Evolutionary conservation across 805 yeast genomes (phyloP), one percentile per base, ranked within the genome.

Genomic region (Scheffersomyces lignosus): DNA sequence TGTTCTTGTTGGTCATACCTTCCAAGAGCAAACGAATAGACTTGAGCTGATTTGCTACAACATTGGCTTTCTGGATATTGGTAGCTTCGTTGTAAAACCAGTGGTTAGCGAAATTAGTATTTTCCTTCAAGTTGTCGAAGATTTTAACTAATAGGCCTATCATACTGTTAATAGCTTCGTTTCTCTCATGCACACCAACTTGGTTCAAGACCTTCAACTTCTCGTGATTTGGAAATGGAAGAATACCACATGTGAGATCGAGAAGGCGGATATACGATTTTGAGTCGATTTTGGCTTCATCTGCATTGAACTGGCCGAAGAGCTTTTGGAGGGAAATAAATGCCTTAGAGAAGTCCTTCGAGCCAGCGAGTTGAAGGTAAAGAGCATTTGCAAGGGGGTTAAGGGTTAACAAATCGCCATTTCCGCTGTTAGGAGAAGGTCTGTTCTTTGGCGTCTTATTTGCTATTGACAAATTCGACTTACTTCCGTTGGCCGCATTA

Each of bases 301-400:
- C 45, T 3, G 37, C 26, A 6, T 17, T 15, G 44, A 59, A 36
- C 58, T 60, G 20, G 12, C 56, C 52, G 41, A 52, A 57, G 23
- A 71, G 43, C 18, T 62, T 62, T 35, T 65, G 70, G 33, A 72
- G 52, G 29, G 68, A 63, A 3, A 50, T 40, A 54, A 74, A 73
- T 0, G 80, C 75, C 27, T 61, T 62, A 14, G 64, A 59, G 40
- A 75, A 75, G 35, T 70, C 76, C 25, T 62, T 66, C 27, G 73
- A 67, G 2, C 71, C 72, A 3, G 70, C 69, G 35, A 82, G 62
- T 51, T 80, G 86, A 31, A 76, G 52, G 44, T 69, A 74, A n/a
- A 82, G 58, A 0, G 81, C 71, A 43, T 74, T 74, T 0, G 85
- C 78, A 35, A 82, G 56, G 0, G 89, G 89, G 8, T 82, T 71